phyloP scores from a whole-genome alignment of 805 yeast genomes.

The Candida quercuum region DNA sequence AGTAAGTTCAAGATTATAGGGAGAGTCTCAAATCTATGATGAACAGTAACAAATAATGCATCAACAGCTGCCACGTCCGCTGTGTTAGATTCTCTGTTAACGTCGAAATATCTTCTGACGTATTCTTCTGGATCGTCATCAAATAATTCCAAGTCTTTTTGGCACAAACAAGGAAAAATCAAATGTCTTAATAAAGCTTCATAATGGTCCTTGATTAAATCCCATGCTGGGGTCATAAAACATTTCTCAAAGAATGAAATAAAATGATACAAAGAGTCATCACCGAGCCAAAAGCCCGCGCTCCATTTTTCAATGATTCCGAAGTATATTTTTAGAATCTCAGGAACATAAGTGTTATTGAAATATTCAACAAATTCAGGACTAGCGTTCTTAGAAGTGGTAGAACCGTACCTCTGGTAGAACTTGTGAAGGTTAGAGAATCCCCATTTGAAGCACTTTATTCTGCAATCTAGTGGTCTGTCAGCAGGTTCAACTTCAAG shows the following conservation, averaged over 20 bases:
- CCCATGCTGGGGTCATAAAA: conserved; percentile 54
- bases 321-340: conserved; percentile 59
- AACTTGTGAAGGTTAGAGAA: conserved; percentile 70
- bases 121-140: conserved; percentile 89
- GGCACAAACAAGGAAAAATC: conserved; percentile 71
- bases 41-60: conserved; percentile 58
- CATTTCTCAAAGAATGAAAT: conserved; percentile 62
- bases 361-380: conserved; percentile 55
- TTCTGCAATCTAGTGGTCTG: conserved; percentile 43
- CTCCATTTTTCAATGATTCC: conserved; percentile 37
- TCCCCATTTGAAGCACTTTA: conserved; percentile 85
- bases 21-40: conserved; percentile 50
- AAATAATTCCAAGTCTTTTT: conserved; percentile 64
- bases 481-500: conserved; percentile 42
- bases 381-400: conserved; percentile 28
- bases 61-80: conserved; percentile 82
- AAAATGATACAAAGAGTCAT: conserved; percentile 57
- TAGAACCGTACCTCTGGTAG: conserved; percentile 49
- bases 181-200: conserved; percentile 63
- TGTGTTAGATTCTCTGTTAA: conserved; percentile 54
- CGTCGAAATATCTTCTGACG: conserved; percentile 66
- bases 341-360: conserved; percentile 57
- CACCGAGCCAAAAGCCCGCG: conserved; percentile 55
- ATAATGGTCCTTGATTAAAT: conserved; percentile 55
- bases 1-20: conserved; percentile 51